Evolutionary conservation across 2,329 filamentous ascomycete genomes (phyloP), one percentile per base, ranked within the genome.

Genomic region (Beauveria rudraprayagi): DNA sequence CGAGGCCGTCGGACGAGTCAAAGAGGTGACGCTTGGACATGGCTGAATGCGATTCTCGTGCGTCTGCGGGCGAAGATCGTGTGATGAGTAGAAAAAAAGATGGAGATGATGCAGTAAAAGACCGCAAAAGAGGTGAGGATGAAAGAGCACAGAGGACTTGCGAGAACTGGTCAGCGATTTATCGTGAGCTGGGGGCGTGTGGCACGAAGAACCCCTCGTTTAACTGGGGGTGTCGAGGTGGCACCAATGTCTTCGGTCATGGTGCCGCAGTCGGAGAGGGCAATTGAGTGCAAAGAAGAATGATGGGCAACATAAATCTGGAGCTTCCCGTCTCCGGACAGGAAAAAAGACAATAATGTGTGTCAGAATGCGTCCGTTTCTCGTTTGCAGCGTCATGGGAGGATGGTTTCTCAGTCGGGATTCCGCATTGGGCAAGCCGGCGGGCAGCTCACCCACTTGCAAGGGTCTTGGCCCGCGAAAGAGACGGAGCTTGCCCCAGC

Each of bases 1-100:
- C 80, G 50, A 83, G 79, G 19, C 80, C 80, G 28, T 82, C 80
- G 1, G 79, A 65, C 17, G 80, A 80, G 62, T 78, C 70, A 68
- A 81, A 83, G 64, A 83, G 76, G 63, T 83, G 80, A 16, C 77
- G 74, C 61, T 75, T 80, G 26, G 80, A 83, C 80, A 83, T 83
- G 30, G 14, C 46, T 14, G 40, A 22, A 24, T 44, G 17, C 19
- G 58, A 9, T 61, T 22, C 61, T 34, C 37, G 56, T 43, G 22
- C 59, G 47, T 55, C 43, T 55, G 30, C 58, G 62, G 55, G 41
- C 16, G 22, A 17, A 60, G 30, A 48, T 51, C 48, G 46, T 44
- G 24, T 60, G 44, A 63, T 59, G 59, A 55, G 37, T 34, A 52
- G 54, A 48, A 22, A 47, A 26, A 10, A 9, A 3, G 28, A 24